Base-by-base conservation (phyloP, 2,329 filamentous ascomycete species). In the Colletotrichum sp. region DNA sequence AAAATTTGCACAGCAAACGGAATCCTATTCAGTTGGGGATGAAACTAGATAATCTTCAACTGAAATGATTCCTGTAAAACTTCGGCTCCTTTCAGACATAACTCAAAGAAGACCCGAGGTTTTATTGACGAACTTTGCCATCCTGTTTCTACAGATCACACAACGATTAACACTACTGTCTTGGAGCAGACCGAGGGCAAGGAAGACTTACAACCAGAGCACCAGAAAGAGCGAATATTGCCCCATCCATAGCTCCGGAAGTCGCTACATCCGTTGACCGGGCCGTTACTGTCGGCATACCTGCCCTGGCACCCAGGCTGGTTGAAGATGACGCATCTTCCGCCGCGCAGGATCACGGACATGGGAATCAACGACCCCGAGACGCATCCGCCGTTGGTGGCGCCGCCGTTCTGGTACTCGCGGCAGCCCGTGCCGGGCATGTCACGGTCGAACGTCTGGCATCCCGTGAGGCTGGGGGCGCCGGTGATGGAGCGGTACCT, bases 161-260 rank as follows among this genome's bases (percentile, higher is more conserved):
- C 1, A n/a, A n/a, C 3, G 18, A 44, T 44, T 0, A 44, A n/a
- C 39, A n/a, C 39, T n/a, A 6, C 3, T 44, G 3, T 0, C 5
- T 6, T 1, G 1, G 39, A 44, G 39, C 39, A 6, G 39, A 44
- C 2, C 39, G 18, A 44, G 9, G 9, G 18, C 18, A 59, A 59
- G 21, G 7, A 59, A 18, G 8, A 59, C 55, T 59, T 28, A 59
- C 55, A 59, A 8, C 55, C 55, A 15, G 2, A 18, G 55, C 55
- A 59, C 55, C 3, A 3, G 55, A 59, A 59, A 59, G 55, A 59
- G 13, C 21, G 55, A 5, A 59, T 28, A 1, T 24, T 24, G 55
- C 55, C 55, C 55, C 55, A 59, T 24, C 7, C 21, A 6, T 59
- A 59, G 1, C 0, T 1, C 12, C 55, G 3, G 4, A 28, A 59